Evolutionary conservation across 2,329 filamentous ascomycete genomes (phyloP).

Genomic region (Septoria linicola): DNA sequence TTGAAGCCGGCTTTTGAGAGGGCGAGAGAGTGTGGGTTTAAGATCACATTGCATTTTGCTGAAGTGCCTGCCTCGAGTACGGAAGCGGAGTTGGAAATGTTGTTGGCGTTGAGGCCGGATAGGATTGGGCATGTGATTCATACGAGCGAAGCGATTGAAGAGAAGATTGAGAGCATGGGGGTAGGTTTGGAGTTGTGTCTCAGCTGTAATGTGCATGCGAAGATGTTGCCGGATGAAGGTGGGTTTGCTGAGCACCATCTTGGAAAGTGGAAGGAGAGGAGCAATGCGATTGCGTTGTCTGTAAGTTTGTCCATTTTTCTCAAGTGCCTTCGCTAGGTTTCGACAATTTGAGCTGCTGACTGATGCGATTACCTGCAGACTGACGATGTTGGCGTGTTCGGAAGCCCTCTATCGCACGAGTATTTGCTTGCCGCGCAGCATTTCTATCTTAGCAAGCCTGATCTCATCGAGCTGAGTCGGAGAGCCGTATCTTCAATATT

Average conservation of each 20-base stretch:
- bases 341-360: neutral
- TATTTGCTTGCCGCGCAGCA: constrained; percentile 70
- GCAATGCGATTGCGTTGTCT: constrained; percentile 62
- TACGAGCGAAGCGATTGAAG: constrained; percentile 61
- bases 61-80: constrained; percentile 62
- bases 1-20: constrained; percentile 60
- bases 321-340: neutral
- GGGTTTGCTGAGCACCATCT: constrained; percentile 72
- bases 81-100: constrained; percentile 59
- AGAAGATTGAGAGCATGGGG: constrained; percentile 53
- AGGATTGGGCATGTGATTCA: constrained; percentile 78
- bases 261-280: constrained; percentile 64
- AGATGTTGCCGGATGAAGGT: constrained; percentile 60
- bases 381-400: constrained; percentile 80
- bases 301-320: constrained; percentile 52
- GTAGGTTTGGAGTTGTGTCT: constrained; percentile 74
- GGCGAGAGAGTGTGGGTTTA: constrained; percentile 57
- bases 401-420: constrained; percentile 72
- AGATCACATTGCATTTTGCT: constrained; percentile 75
- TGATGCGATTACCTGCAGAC: constrained; percentile 55
- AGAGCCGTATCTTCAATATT: constrained; percentile 67
- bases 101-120: constrained; percentile 66
- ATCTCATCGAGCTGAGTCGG: constrained; percentile 58
- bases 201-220: constrained; percentile 76
- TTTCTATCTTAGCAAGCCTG: constrained; percentile 56